Conservation (phyloP, 202 grass and related monocot species). For the Elaeis oleifera region DNA sequence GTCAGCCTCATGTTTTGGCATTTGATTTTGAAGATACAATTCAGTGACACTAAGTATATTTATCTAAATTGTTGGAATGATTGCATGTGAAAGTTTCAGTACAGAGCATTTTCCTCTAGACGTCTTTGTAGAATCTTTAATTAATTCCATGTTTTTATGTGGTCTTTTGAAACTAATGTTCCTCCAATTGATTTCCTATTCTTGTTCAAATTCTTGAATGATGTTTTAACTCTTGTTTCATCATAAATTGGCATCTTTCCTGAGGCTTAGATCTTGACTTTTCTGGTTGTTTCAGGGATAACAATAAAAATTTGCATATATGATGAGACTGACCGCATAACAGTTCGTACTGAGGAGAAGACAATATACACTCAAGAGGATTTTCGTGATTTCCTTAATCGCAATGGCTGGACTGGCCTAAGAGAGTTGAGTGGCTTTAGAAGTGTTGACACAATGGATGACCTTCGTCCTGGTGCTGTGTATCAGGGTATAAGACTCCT, state of each 20-base stretch:
- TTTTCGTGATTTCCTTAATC: constrained; percentile 52
- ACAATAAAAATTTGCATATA: constrained; percentile 68
- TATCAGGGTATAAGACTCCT: constrained; percentile 60
- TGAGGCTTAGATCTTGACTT: not conserved
- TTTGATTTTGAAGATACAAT: too few relatives aligned
- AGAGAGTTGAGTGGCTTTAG: constrained; percentile 62
- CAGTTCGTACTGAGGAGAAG: constrained; percentile 61
- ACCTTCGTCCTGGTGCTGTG: constrained; percentile 55
- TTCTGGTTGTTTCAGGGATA: constrained; percentile 38
- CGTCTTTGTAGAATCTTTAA: too few relatives aligned
- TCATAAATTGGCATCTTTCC: not conserved
- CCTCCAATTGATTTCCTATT: too few relatives aligned
- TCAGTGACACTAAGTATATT: too few relatives aligned
- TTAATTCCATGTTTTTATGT: too few relatives aligned
- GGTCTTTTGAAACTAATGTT: too few relatives aligned
- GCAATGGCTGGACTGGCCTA: constrained; percentile 59
- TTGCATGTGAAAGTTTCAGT: too few relatives aligned
- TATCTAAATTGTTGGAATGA: too few relatives aligned
- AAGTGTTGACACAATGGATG: constrained; percentile 56
- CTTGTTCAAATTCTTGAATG: too few relatives aligned
- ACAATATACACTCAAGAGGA: constrained; percentile 79
- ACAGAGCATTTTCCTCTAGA: too few relatives aligned
- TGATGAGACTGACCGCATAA: constrained; percentile 48
- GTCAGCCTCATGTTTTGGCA: too few relatives aligned
- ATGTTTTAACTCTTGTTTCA: not conserved